Base-by-base conservation (phyloP, 2,329 filamentous ascomycete species). In the Alternaria rosae region DNA sequence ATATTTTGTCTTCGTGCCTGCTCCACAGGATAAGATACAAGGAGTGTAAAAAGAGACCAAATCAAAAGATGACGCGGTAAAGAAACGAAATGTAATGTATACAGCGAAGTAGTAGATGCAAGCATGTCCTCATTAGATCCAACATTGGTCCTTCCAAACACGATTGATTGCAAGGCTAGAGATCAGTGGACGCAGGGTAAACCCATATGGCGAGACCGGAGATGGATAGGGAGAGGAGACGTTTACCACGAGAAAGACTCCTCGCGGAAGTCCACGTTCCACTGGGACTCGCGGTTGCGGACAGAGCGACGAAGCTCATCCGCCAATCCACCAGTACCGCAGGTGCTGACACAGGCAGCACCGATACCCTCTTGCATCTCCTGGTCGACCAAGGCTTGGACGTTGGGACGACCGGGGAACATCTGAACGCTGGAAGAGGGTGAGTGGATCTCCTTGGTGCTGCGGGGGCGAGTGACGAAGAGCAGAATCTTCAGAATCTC, bases 401-500 rank as follows among this genome's bases (percentile, higher is more conserved):
- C 87, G 74, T 97, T 93, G 10, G 94, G 94, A 67, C 94, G 89
- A 3, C 95, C 94, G 2, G 93, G 91, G 78, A 92, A 93, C 91
- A 98, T 95, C 80, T 94, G 92, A 57, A 98, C 93, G 5, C 91
- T 94, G 3, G 87, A 85, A 58, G 89, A 92, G 5, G 90, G 89
- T 50, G 89, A 92, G 70, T 89, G 85, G 54, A 97, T 91, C 74
- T 96, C 92, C 76, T 89, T 90, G n/a, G 91, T 89, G 76, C 91
- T 92, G 70, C 92, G 90, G 1, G 94, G 94, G 56, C 93, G 86
- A 6, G 95, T 98, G 69, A 98, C 89, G 81, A 97, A 98, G 50
- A 98, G 87, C 71, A 94, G 88, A 72, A 98, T 92, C 70, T 89
- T 90, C 45, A 99, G 86, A 28, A 97, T 85, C 52, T 97, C 92